Evolutionary conservation across 2,329 filamentous ascomycete species (phyloP).

Genomic region (Penicillium frequentans): DNA sequence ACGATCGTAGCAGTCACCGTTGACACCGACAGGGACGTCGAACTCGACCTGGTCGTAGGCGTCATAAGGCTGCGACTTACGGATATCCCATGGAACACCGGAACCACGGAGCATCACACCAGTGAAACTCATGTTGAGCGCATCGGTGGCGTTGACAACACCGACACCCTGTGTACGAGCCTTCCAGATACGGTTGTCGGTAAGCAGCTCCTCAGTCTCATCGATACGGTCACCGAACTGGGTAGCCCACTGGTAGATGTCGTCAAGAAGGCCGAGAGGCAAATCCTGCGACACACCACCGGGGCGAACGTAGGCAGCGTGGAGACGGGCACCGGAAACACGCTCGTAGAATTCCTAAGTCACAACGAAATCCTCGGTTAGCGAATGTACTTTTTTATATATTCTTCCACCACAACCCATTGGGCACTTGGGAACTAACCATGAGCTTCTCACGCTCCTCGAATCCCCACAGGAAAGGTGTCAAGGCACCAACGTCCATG

Average conservation of each 20-base stretch:
- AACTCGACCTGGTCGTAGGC: slow-evolving; percentile 98
- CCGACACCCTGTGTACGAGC: slow-evolving; percentile 87
- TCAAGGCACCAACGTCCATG: slow-evolving; percentile 98
- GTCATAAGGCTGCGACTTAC: slow-evolving; percentile 96
- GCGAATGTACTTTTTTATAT: background rate
- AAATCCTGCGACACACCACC: slow-evolving; percentile 96
- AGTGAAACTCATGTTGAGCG: slow-evolving; percentile 94
- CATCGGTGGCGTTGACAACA: slow-evolving; percentile 86
- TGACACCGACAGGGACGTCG: slow-evolving; percentile 92
- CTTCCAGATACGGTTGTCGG: slow-evolving; percentile 99
- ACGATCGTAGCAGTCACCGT: slow-evolving; percentile 98
- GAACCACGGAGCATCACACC: slow-evolving; percentile 98
- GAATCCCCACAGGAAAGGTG: slow-evolving; percentile 98
- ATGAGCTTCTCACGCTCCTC: slow-evolving; percentile 99
- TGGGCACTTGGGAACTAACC: slow-evolving; percentile 60
- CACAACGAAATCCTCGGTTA: slow-evolving; percentile 4
- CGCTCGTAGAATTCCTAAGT: slow-evolving; percentile 97
- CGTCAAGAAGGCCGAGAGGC: slow-evolving; percentile 88
- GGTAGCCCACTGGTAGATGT: slow-evolving; percentile 99
- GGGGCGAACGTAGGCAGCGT: slow-evolving; percentile 94
- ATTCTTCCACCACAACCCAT: background rate
- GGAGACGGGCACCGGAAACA: slow-evolving; percentile 94
- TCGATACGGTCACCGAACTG: slow-evolving; percentile 98
- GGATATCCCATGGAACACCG: slow-evolving; percentile 92
- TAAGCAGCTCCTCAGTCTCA: slow-evolving; percentile 97